These are phyloP conservation scores for Thymus quinquecostatus DNA, from an alignment of 257 asterid genomes.

Conservation along the genomic window DNA sequence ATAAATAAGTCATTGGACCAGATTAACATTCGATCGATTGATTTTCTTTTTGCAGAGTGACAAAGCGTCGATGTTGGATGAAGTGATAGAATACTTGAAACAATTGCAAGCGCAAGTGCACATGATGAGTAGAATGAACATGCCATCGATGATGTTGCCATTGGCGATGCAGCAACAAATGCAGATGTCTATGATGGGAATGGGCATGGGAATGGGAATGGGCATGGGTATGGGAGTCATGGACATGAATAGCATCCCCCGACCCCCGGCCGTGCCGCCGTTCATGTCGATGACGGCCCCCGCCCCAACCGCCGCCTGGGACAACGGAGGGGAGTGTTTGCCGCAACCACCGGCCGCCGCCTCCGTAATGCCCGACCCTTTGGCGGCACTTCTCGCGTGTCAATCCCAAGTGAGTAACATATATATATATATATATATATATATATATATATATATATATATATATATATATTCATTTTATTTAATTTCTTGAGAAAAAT, in stretches of 20 bases:
- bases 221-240: slow-evolving; percentile 48
- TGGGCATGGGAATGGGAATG: slow-evolving; percentile 61
- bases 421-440: no score
- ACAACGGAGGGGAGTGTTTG: no score
- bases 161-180: slow-evolving; percentile 76
- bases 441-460: no score
- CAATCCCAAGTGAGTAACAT: slow-evolving; percentile 60
- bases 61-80: slow-evolving; percentile 88
- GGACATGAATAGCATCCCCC: slow-evolving; percentile 55
- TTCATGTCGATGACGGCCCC: slow-evolving; percentile 31
- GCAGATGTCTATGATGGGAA: slow-evolving; percentile 74
- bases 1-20: no score
- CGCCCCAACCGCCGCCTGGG: slow-evolving; percentile 11
- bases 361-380: slow-evolving; percentile 46
- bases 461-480: no score
- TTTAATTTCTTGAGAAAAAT: neutral
- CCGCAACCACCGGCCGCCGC: neutral
- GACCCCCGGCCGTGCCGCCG: slow-evolving; percentile 40
- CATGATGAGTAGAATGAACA: slow-evolving; percentile 63
- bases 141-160: slow-evolving; percentile 67
- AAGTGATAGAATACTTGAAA: slow-evolving; percentile 74
- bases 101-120: slow-evolving; percentile 70
- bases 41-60: slow-evolving; percentile 29
- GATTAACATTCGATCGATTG: neutral
- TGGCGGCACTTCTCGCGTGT: slow-evolving; percentile 55